Evolutionary conservation across 371 early-diverging fungal genomes (phyloP).

Genomic region (Mucor piriformis): DNA sequence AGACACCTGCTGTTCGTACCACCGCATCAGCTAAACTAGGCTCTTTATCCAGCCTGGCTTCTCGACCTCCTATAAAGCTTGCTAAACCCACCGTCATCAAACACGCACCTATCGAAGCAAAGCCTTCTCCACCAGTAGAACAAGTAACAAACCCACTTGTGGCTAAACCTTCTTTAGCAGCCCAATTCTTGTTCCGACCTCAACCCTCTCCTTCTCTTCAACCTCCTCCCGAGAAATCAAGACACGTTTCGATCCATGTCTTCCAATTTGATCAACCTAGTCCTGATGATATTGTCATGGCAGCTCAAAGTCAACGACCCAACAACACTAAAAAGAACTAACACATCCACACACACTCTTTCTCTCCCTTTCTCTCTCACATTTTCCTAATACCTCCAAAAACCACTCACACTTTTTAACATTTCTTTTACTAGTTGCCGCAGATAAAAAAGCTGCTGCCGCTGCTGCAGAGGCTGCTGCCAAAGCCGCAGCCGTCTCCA

Average conservation of each 20-base stretch:
- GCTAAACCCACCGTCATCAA: neutral
- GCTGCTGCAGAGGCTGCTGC: slow-evolving; percentile 1
- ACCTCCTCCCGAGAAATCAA: neutral
- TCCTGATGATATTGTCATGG: slow-evolving; percentile 80
- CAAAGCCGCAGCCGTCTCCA: slow-evolving; percentile 7
- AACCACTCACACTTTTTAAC: slow-evolving; percentile 3
- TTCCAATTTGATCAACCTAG: slow-evolving; percentile 81
- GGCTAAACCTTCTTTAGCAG: slow-evolving; percentile 54
- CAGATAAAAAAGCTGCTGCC: slow-evolving; percentile 10
- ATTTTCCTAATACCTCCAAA: neutral
- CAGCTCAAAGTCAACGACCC: slow-evolving; percentile 59
- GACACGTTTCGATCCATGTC: slow-evolving; percentile 23
- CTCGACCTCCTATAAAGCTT: neutral
- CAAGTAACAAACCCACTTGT: slow-evolving; percentile 26
- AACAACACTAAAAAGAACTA: slow-evolving; percentile 13
- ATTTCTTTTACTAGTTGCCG: slow-evolving; percentile 15
- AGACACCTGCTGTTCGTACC: slow-evolving; percentile 1
- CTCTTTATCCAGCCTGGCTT: slow-evolving; percentile 1
- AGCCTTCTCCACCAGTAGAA: neutral
- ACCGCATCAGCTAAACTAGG: neutral
- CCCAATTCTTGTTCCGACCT: slow-evolving; percentile 45
- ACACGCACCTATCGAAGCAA: neutral
- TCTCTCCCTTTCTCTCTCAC: slow-evolving; percentile 5
- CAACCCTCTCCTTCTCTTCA: neutral
- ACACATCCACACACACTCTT: too few species aligned